Base-by-base conservation (phyloP, 495 filamentous ascomycete species). In the Penicillium macrosclerotiorum region DNA sequence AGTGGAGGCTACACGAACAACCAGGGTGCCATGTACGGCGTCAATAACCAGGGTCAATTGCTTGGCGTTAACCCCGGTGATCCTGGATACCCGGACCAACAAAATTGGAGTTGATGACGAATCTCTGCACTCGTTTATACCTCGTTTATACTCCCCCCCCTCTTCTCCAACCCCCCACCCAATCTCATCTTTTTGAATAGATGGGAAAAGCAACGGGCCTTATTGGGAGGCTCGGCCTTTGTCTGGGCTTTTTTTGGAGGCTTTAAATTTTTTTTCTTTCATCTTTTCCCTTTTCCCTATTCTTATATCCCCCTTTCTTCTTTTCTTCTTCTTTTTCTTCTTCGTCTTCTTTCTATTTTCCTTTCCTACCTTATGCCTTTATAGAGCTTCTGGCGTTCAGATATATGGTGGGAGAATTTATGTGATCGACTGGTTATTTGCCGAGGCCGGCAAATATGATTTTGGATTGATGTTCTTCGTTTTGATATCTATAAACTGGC, bases 1-100 rank as follows among this genome's bases (percentile, higher is more conserved):
- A 65, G 64, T 40, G 59, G 58, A 13, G 62, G 65, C 3, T 72
- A 70, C 47, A 54, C 38, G 2, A 54, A 54, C 38, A 58, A 56
- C 16, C 67, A 71, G 24, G 59, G 58, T 18, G 56, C 50, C 37
- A 58, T 74, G 32, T 74, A 71, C 30, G 53, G 55, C 17, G 55
- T n/a, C n/a, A n/a, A n/a, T n/a, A 54, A 49, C 36, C 52, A 59
- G 16, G 54, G 42, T 1, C 66, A 62, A 36, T 66, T 70, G 58
- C 37, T 71, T 3, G 57, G 56, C 4, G 46, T 68, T 5, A 68
- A 68, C 36, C 55, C 61, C 19, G 59, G 59, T 4, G 65, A 69
- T 38, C 34, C 63, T 24, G 55, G 52, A 36, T 72, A 65, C 39
- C 59, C 13, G 14, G 37, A 40, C 29, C 37, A 64, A 19, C 54